Conservation (phyloP, 2,329 filamentous ascomycete species). For the Herpomyces periplanetae region DNA sequence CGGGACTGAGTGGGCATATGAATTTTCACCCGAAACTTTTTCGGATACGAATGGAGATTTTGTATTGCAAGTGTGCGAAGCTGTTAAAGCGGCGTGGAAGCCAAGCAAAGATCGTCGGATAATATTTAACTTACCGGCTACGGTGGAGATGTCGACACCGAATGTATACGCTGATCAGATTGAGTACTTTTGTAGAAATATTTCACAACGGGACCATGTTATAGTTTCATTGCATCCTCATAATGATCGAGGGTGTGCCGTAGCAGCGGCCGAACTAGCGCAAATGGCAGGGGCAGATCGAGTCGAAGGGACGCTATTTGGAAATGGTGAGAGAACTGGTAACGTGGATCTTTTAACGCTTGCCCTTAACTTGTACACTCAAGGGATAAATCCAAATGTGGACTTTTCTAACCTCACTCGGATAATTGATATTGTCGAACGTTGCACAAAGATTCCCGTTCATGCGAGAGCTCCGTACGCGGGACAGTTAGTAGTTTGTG, state of each 20-base stretch:
- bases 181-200: slow-evolving; percentile 65
- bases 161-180: slow-evolving; percentile 90
- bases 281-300: slow-evolving; percentile 88
- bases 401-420: slow-evolving; percentile 65
- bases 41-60: slow-evolving; percentile 63
- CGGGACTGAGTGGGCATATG: slow-evolving; percentile 32
- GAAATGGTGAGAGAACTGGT: slow-evolving; percentile 75
- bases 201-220: slow-evolving; percentile 47
- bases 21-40: slow-evolving; percentile 59
- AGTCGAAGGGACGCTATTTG: slow-evolving; percentile 72
- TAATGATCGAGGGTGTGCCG: slow-evolving; percentile 64
- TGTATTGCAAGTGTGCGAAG: slow-evolving; percentile 44
- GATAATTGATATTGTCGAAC: slow-evolving; percentile 60
- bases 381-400: slow-evolving; percentile 44
- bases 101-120: slow-evolving; percentile 39
- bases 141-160: slow-evolving; percentile 70
- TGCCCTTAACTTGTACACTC: slow-evolving; percentile 70
- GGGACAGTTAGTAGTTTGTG: no score
- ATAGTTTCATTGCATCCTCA: slow-evolving; percentile 70
- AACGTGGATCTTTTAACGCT: slow-evolving; percentile 84
- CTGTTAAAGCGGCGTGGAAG: slow-evolving; percentile 73
- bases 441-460: slow-evolving; percentile 80
- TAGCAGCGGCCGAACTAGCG: slow-evolving; percentile 58
- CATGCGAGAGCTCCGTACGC: no score
- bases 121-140: slow-evolving; percentile 88